These are phyloP conservation scores for Pyrenophora graminea DNA, from an alignment of 2,329 filamentous ascomycete genomes.

Conservation along the genomic window DNA sequence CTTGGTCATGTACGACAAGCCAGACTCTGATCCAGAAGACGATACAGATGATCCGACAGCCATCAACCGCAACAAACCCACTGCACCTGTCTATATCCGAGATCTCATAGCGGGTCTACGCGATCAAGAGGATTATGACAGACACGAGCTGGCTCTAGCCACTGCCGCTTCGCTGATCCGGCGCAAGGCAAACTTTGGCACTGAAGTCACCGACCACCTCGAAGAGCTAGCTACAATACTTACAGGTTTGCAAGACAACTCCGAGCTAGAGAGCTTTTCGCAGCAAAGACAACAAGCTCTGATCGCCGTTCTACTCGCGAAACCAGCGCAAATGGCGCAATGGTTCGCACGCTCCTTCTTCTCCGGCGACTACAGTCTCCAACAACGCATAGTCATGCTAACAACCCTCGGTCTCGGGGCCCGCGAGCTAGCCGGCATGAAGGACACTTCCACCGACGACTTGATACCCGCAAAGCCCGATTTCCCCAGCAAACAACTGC, in stretches of 20 bases:
- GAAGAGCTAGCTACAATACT: conserved; percentile 79
- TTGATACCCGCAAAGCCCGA: conserved; percentile 47
- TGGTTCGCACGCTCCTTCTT: conserved; percentile 89
- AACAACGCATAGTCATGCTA: conserved; percentile 80
- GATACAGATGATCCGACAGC: conserved; percentile 91
- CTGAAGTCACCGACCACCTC: conserved; percentile 81
- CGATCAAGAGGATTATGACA: conserved; percentile 82
- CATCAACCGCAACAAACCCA: conserved; percentile 79
- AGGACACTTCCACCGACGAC: conserved; percentile 56
- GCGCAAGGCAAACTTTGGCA: conserved; percentile 84
- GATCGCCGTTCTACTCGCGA: conserved; percentile 77
- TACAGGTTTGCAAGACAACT: conserved; percentile 82
- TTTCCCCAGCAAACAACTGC: conserved; percentile 83
- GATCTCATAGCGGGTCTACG: conserved; percentile 79
- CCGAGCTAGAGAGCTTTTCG: conserved; percentile 73
- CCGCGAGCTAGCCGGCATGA: conserved; percentile 81
- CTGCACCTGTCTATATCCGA: conserved; percentile 85
- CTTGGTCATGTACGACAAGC: conserved; percentile 78
- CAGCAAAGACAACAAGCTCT: conserved; percentile 77
- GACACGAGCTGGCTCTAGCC: conserved; percentile 76
- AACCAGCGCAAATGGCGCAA: conserved; percentile 76
- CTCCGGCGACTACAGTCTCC: conserved; percentile 86
- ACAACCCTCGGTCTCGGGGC: conserved; percentile 80
- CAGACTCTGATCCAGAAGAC: conserved; percentile 85
- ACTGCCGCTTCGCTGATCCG: conserved; percentile 81